Evolutionary conservation across 2,329 filamentous ascomycete species (phyloP).

Genomic region (Colletotrichum agaves): DNA sequence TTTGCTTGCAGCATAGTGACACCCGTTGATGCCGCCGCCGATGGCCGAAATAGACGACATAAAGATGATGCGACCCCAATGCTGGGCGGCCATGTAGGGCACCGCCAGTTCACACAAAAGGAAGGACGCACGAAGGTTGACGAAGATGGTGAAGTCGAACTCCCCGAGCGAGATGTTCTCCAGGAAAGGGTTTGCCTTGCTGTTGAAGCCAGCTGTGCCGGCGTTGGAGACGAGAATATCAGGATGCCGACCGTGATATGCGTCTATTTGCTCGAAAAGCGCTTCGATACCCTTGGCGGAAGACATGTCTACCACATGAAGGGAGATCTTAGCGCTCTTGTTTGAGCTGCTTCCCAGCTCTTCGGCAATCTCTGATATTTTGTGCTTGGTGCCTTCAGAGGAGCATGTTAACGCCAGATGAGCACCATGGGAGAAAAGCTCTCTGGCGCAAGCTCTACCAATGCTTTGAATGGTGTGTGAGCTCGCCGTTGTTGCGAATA

Average conservation of each 20-base stretch:
- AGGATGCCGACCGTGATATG: constrained; percentile 63
- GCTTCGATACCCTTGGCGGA: constrained; percentile 61
- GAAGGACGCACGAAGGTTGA: constrained; percentile 72
- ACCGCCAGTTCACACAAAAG: constrained; percentile 69
- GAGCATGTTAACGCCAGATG: constrained; percentile 67
- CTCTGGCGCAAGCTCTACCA: constrained; percentile 66
- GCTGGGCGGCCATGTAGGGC: constrained; percentile 67
- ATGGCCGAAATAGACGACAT: constrained; percentile 72
- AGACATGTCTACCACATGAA: constrained; percentile 68
- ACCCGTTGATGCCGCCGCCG: constrained; percentile 73
- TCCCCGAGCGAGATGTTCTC: constrained; percentile 71
- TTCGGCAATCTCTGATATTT: constrained; percentile 20
- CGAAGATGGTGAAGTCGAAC: constrained; percentile 70
- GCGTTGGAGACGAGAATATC: constrained; percentile 76
- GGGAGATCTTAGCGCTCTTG: constrained; percentile 51
- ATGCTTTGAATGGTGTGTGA: constrained; percentile 56
- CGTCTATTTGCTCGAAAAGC: constrained; percentile 65
- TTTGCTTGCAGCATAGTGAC: constrained; percentile 70
- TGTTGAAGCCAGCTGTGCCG: constrained; percentile 57
- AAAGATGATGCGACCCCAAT: constrained; percentile 73
- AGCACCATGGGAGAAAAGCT: constrained; percentile 62
- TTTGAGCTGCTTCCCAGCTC: not conserved
- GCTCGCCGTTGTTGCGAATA: not conserved
- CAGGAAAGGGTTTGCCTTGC: constrained; percentile 66
- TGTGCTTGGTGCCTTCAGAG: constrained; percentile 19